Evolutionary conservation across 306 rosid genomes (phyloP).

Genomic region (barrel medic (Medicago truncatula)): MtrunA17r5.0-ANR NC_053044.1:375001-375500

Average conservation of each 20-base stretch:
- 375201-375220: slow-evolving; percentile 5
- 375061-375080: slow-evolving; percentile 84
- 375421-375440: too few species aligned
- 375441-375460: too few species aligned
- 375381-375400: too few species aligned
- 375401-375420: too few species aligned
- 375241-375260: not conserved
- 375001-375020: slow-evolving; percentile 13
- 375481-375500: too few species aligned
- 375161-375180: slow-evolving; percentile 11
- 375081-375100: slow-evolving; percentile 93
- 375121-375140: slow-evolving; percentile 87
- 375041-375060: slow-evolving; percentile 33
- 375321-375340: too few species aligned
- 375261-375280: not conserved
- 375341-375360: too few species aligned
- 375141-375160: slow-evolving; percentile 96
- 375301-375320: too few species aligned
- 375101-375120: slow-evolving; percentile 95
- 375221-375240: not conserved
- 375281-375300: not conserved
- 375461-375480: too few species aligned
- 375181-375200: slow-evolving; percentile 10
- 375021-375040: slow-evolving; percentile 23
- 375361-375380: too few species aligned